phyloP scores from a whole-genome alignment of 441 rosid genomes.

The Daphne laureola region DNA sequence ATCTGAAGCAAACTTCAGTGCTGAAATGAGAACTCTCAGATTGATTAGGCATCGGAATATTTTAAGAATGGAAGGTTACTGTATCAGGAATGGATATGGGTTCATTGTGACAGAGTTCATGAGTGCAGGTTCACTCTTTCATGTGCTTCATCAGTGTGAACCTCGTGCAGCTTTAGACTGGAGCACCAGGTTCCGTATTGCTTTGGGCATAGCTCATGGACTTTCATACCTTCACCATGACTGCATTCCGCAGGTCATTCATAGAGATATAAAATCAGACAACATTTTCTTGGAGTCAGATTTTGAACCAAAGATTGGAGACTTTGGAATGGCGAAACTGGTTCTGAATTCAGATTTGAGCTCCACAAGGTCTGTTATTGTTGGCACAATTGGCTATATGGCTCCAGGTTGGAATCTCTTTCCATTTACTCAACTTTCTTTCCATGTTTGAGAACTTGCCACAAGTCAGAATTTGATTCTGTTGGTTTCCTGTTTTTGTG shows the following conservation, averaged over 20 bases:
- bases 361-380: slow-evolving; percentile 32
- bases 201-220: slow-evolving; percentile 39
- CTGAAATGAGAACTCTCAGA: slow-evolving; percentile 34
- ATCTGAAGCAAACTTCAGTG: slow-evolving; percentile 22
- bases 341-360: slow-evolving; percentile 21
- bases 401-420: slow-evolving; percentile 33
- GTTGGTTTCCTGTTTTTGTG: neutral
- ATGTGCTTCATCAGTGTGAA: slow-evolving; percentile 25
- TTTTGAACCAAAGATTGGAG: slow-evolving; percentile 36
- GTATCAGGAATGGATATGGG: slow-evolving; percentile 30
- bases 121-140: slow-evolving; percentile 35
- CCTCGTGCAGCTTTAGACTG: slow-evolving; percentile 24
- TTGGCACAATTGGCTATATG: slow-evolving; percentile 45
- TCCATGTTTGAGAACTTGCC: slow-evolving; percentile 1
- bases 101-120: slow-evolving; percentile 33
- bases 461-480: neutral
- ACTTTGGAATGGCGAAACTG: slow-evolving; percentile 39
- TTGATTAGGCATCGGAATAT: slow-evolving; percentile 36
- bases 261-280: slow-evolving; percentile 36
- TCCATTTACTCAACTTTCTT: neutral
- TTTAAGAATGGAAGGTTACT: slow-evolving; percentile 33
- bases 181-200: slow-evolving; percentile 27
- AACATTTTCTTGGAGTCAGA: slow-evolving; percentile 39
- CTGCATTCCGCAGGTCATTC: slow-evolving; percentile 38
- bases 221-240: slow-evolving; percentile 46